These are phyloP conservation scores for Candida easanensis DNA, from an alignment of 805 yeast species.

Conservation along the genomic window DNA sequence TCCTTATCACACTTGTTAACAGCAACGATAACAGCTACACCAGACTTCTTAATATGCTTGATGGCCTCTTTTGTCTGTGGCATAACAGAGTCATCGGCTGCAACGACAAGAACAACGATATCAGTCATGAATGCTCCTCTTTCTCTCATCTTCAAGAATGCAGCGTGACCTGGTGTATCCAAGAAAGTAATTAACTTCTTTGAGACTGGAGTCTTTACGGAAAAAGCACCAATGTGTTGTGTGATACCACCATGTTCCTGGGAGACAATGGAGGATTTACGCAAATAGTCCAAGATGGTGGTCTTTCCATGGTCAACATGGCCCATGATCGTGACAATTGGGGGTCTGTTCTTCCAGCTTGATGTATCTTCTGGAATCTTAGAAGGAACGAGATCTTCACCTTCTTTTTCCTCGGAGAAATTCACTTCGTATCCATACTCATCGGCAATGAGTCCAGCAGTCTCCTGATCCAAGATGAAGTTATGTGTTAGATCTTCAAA, in stretches of 20 bases:
- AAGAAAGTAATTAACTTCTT: slow-evolving; percentile 80
- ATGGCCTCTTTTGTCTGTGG: slow-evolving; percentile 97
- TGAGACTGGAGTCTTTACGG: slow-evolving; percentile 74
- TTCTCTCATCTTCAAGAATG: slow-evolving; percentile 93
- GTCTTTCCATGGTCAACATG: slow-evolving; percentile 99
- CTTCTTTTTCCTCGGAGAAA: slow-evolving; percentile 27
- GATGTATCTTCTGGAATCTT: slow-evolving; percentile 36
- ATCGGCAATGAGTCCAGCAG: slow-evolving; percentile 82
- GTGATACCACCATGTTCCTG: slow-evolving; percentile 96
- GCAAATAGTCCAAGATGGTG: slow-evolving; percentile 80
- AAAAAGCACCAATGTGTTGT: slow-evolving; percentile 96
- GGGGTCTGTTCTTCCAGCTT: slow-evolving; percentile 68
- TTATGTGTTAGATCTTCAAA: slow-evolving; percentile 67
- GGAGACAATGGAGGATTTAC: slow-evolving; percentile 80
- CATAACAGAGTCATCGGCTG: slow-evolving; percentile 97
- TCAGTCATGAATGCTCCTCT: slow-evolving; percentile 95
- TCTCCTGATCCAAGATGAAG: slow-evolving; percentile 81
- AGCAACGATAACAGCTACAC: slow-evolving; percentile 86
- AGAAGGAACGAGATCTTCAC: slow-evolving; percentile 54
- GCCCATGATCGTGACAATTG: slow-evolving; percentile 97
- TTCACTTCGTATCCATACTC: slow-evolving; percentile 72
- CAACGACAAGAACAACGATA: slow-evolving; percentile 87
- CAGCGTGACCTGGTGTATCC: slow-evolving; percentile 98
- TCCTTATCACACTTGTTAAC: slow-evolving; percentile 88
- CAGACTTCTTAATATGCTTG: slow-evolving; percentile 81